Base-by-base conservation (phyloP, 2,329 filamentous ascomycete species). In the Penicillium sp. region DNA sequence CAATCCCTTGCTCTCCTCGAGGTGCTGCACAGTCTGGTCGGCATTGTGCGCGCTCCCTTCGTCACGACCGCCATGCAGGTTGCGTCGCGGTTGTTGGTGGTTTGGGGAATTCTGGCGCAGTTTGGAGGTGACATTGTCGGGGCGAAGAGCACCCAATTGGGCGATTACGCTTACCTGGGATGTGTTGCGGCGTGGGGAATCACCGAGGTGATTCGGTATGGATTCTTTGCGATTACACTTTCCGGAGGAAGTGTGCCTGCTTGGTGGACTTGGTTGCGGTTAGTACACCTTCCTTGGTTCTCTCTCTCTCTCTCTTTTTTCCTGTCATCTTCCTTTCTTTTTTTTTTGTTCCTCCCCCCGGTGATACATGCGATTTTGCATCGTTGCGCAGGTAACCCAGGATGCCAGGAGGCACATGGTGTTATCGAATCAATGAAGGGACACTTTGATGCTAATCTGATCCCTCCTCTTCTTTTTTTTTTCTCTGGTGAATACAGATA, bases 201-300 rank as follows among this genome's bases (percentile, higher is more conserved):
- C 50, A 96, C 93, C 51, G 93, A 98, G 73, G 86, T 95, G 45
- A 85, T 96, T 61, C 85, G 93, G 46, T 98, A 98, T 78, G 80
- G 82, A 41, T 98, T 88, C 77, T 97, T 97, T 67, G 86, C 87
- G 33, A 77, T 90, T 61, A 83, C 82, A 59, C 79, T 54, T 58
- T 67, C 46, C 63, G 75, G 59, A 32, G 60, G 54, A 77, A 80
- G 71, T 50, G 80, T 86, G 28, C 88, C 90, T 0, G 66, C 62
- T 0, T 73, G 77, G 50, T 78, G 95, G 65, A 82, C 82, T 34
- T 95, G 89, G 86, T 74, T 65, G 49, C 54, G 64, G 55, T 64
- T 50, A 50, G 43, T 54, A 38, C 13, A n/a, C 26, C 12, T 29
- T 38, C 34, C 45, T 43, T 13, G n/a, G 43, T 41, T 5, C 9